Percentiles rank a stretch among this genome's conserved stretches.
These are phyloP conservation scores for Salix arbutifolia DNA, from an alignment of 345 rosid genomes.

Conservation along the genomic window DNA sequence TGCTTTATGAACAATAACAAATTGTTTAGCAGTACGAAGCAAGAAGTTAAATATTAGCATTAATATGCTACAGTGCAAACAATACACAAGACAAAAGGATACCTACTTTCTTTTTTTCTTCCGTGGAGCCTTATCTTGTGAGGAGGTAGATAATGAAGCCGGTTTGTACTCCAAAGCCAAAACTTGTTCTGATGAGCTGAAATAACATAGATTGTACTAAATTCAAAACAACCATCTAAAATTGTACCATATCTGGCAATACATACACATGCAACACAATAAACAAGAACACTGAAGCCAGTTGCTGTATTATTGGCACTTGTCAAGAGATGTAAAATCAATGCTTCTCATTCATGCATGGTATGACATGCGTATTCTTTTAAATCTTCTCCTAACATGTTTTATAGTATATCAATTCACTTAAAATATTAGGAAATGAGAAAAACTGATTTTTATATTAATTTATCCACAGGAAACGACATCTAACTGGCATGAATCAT, in stretches of 20 bases:
- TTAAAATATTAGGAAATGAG: neutral
- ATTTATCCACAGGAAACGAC: neutral
- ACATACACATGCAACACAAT: neutral
- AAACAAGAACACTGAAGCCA: neutral
- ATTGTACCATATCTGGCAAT: neutral
- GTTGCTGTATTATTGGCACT: neutral
- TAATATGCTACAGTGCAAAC: neutral
- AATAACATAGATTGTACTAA: slow-evolving; percentile 6
- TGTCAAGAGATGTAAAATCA: neutral
- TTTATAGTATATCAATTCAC: neutral
- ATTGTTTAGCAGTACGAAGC: neutral
- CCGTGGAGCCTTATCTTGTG: slow-evolving; percentile 20
- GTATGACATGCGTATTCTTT: neutral
- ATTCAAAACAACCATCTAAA: neutral
- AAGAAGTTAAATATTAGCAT: neutral
- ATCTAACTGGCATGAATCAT: slow-evolving; percentile 2
- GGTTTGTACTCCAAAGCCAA: slow-evolving; percentile 20
- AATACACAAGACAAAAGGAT: neutral
- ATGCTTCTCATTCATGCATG: neutral
- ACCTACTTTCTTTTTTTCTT: slow-evolving; percentile 36
- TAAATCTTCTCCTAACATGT: neutral
- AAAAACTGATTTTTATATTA: neutral
- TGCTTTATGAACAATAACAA: neutral
- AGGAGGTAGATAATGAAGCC: slow-evolving; percentile 18
- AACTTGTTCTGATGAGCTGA: slow-evolving; percentile 33